phyloP scores from a whole-genome alignment of 2,329 filamentous ascomycete genomes.

The Drechslera avenae region DNA sequence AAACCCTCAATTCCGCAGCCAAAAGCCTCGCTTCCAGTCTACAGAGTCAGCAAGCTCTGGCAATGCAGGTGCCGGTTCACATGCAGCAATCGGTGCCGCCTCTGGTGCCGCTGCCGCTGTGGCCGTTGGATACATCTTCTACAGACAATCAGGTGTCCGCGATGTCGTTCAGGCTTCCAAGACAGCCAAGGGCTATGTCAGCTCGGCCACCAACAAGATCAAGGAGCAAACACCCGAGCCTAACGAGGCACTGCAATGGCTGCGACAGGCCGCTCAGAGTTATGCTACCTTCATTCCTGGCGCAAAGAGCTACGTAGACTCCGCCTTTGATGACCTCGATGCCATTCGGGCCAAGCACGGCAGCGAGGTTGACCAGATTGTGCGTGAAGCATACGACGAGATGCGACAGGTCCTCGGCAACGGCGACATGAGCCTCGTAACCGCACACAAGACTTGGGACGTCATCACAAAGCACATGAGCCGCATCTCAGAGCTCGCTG shows the following conservation, averaged over 20 bases:
- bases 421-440: slow-evolving; percentile 66
- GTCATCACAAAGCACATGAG: slow-evolving; percentile 66
- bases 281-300: slow-evolving; percentile 76
- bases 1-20: slow-evolving; percentile 36
- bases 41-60: slow-evolving; percentile 32
- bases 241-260: slow-evolving; percentile 68
- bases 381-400: slow-evolving; percentile 70
- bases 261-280: slow-evolving; percentile 68
- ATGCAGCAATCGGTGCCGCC: slow-evolving; percentile 55
- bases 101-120: slow-evolving; percentile 58
- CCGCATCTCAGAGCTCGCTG: slow-evolving; percentile 65
- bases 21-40: slow-evolving; percentile 43
- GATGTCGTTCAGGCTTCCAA: slow-evolving; percentile 56
- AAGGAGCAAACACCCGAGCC: slow-evolving; percentile 67
- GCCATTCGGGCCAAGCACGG: slow-evolving; percentile 69
- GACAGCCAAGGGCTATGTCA: slow-evolving; percentile 65
- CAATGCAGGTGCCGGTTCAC: slow-evolving; percentile 36
- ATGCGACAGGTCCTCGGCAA: slow-evolving; percentile 65
- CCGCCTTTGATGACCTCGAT: slow-evolving; percentile 72
- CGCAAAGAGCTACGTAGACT: slow-evolving; percentile 69
- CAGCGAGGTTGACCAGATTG: slow-evolving; percentile 71
- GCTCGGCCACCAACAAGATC: slow-evolving; percentile 64
- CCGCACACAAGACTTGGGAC: slow-evolving; percentile 65
- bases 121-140: slow-evolving; percentile 57
- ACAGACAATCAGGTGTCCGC: slow-evolving; percentile 59